A percentile compares a stretch with the other conserved stretches of the same genome.
phyloP scores from a whole-genome alignment of 441 rosid species.

The Syzygium malaccense region DNA sequence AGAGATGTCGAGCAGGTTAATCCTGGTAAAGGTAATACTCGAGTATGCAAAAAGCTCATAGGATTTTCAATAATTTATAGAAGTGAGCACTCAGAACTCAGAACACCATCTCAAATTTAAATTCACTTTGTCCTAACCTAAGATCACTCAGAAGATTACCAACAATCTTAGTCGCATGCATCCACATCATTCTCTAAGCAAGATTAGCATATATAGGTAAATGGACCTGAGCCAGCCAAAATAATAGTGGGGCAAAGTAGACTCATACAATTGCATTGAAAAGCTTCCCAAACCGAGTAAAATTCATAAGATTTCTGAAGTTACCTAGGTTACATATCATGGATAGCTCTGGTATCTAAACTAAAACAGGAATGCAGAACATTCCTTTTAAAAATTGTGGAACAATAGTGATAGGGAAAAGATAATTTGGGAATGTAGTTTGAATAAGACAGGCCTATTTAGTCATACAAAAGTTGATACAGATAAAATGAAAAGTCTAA shows the following conservation, averaged over 20 bases:
- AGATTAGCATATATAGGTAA: neutral
- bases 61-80: neutral
- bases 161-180: neutral
- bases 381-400: neutral
- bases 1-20: neutral
- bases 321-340: neutral
- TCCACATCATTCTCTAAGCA: neutral
- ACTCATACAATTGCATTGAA: neutral
- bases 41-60: neutral
- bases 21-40: neutral
- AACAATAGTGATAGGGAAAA: neutral
- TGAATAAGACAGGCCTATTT: neutral
- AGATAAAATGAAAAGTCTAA: neutral
- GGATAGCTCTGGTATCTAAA: neutral
- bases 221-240: neutral
- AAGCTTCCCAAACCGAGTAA: neutral
- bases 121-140: neutral
- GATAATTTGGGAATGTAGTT: neutral
- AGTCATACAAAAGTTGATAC: neutral
- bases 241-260: neutral
- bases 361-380: neutral
- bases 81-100: neutral
- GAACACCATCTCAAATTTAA: neutral
- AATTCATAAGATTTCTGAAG: neutral
- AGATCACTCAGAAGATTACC: neutral